Evolutionary conservation across 1,139 yeast genomes (phyloP), one percentile per base, ranked within the genome.

Genomic region (Kodamaea sp.): DNA sequence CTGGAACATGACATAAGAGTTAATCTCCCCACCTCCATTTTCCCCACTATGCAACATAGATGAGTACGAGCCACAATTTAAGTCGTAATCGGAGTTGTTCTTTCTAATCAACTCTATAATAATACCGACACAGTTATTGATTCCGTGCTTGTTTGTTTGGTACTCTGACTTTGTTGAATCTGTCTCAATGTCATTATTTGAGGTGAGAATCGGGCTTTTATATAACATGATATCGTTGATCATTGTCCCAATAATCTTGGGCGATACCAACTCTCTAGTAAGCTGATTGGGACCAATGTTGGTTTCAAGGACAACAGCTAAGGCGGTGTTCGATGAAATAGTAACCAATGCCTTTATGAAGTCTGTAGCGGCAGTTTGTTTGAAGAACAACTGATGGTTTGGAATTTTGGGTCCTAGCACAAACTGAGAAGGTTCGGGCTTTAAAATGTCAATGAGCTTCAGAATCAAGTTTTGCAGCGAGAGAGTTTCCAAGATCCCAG

Each of bases 281-380:
- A 70, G 55, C 41, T 63, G 72, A 37, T 68, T 68, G 2, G 73
- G 76, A 0, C 76, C 76, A 35, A 68, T 73, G 61, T 70, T 70
- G 2, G 75, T 67, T 38, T 70, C 76, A 14, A 68, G 49, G 1
- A 68, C 72, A 4, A 69, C 71, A 0, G 76, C 75, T 38, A 69
- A 54, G 4, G 74, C 73, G 4, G 75, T 66, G 43, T 70, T 71
- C n/a, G 96, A 96, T 21, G 96, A 87, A 26, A 94, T 86, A 2
- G 97, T 84, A 20, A 92, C 86, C 53, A 94, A 77, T 0, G 97
- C 97, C 56, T 92, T 94, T 36, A 92, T 64, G 53, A 92, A 92
- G 55, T 92, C 99, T 8, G 97, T 95, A 2, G 96, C 95, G 0
- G 97, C 95, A 3, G 95, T 83, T 59, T 92, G 97, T 33, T 79